A percentile compares a stretch with the other conserved stretches of the same genome.
Conservation (phyloP, 306 rosid species). For the Vicia faba region DNA sequence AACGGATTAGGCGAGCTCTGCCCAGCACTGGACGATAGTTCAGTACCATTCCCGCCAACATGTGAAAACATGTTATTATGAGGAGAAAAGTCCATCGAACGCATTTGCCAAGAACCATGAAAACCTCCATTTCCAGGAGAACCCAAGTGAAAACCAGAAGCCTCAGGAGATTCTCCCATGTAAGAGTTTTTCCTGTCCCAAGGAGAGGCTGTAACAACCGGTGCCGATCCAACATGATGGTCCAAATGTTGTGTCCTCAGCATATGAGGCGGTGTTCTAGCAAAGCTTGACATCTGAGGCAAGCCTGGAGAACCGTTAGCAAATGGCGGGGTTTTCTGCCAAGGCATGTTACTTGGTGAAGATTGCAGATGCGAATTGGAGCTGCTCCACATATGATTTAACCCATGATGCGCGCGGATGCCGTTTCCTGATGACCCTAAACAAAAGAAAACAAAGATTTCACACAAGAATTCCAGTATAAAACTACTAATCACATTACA, state of each 20-base stretch:
- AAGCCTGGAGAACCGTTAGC: conserved; percentile 56
- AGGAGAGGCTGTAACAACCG: conserved; percentile 67
- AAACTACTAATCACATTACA: not conserved
- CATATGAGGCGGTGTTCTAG: conserved; percentile 59
- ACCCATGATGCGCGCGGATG: conserved; percentile 57
- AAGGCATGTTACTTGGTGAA: conserved; percentile 56
- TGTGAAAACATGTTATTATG: conserved; percentile 60
- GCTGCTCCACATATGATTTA: conserved; percentile 58
- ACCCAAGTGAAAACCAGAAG: conserved; percentile 63
- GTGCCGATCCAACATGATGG: conserved; percentile 83
- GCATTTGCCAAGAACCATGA: conserved; percentile 66
- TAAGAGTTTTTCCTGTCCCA: conserved; percentile 70
- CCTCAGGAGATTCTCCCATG: conserved; percentile 69
- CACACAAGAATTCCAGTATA: not conserved
- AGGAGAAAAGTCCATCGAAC: conserved; percentile 51
- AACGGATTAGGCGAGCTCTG: conserved; percentile 62
- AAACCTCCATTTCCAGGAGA: conserved; percentile 69
- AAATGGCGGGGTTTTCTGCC: conserved; percentile 72
- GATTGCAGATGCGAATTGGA: conserved; percentile 66
- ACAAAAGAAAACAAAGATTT: conserved; percentile 28
- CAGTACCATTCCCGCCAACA: conserved; percentile 61
- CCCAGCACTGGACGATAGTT: conserved; percentile 53
- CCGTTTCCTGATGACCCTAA: conserved; percentile 60
- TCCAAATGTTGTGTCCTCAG: conserved; percentile 56
- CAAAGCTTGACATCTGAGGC: conserved; percentile 66